Evolutionary conservation across 2,329 filamentous ascomycete species (phyloP), one percentile per base, ranked within the genome.

Genomic region (Chaetoscypha palmicola): DNA sequence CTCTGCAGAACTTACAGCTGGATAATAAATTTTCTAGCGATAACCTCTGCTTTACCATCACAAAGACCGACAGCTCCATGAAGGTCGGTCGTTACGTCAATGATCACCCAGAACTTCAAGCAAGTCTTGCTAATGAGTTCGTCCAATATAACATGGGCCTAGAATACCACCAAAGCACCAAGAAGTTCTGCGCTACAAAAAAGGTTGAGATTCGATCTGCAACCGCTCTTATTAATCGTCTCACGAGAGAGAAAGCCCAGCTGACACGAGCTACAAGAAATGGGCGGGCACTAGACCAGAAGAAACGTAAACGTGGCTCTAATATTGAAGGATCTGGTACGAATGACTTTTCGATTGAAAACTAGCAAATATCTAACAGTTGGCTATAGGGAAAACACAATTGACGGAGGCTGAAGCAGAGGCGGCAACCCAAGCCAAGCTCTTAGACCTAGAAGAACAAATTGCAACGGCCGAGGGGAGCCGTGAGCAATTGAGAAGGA

Each of bases 1-100:
- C 35, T 3, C 42, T 50, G 24, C 32, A 43, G 5, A 43, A 36
- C 21, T 20, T 56, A n/a, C 48, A 52, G 14, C 46, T 56, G 9
- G 54, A 58, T 41, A 48, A 47, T 10, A 20, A 40, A 0, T 55
- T 42, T 33, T 43, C 45, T 7, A 21, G 31, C 2, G 45, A 53
- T 1, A 32, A 21, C 1, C 23, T 58, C 5, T 54, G 47, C 32
- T 58, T 55, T 30, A 33, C 56, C 4, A 5, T 56, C 1, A 33
- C 46, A 1, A 37, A 55, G 17, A 52, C 38, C 5, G 55, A 56
- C 41, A 11, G 5, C 38, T 54, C 24, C 11, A 45, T 41, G 10
- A 40, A 23, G 4, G 16, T 46, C 14, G 7, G 21, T 0, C n/a
- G 43, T 14, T 51, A 55, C 32, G 38, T 48, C 19, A 30, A 30